Base-by-base conservation (phyloP, 306 rosid genomes). In the Alnus rubra region DNA sequence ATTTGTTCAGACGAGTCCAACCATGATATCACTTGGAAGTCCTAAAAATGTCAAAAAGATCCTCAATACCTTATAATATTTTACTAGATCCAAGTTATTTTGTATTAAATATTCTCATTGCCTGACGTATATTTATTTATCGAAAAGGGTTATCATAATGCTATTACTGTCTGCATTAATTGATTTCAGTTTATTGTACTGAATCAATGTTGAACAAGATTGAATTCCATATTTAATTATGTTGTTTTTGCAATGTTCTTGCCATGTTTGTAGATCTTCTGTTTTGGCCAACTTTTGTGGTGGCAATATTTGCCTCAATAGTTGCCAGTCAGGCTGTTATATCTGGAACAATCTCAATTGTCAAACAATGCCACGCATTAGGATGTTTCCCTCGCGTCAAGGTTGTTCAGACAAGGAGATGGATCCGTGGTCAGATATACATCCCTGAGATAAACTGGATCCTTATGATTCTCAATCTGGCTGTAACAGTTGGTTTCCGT, bases 401-500 rank as follows among this genome's bases (percentile, higher is more conserved):
- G 85, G 86, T 90, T 80, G 92, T 93, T 48, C 89, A 89, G 45
- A 84, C 92, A 60, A 87, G 94, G 87, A 90, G 97, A 84, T 87
- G 95, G 95, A 83, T 93, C 76, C 86, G 56, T 74, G 98, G 98
- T 51, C 98, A 93, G 88, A 79, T 86, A 55, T 91, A 87, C 77
- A 89, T 93, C 81, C 98, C 98, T 15, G 98, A 93, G 89, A 86
- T 93, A 77, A 93, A 91, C 76, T 93, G 98, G 97, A 63, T 85
- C 77, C 92, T 93, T 76, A 73, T 93, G 97, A 71, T 93, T 86
- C 82, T 90, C 86, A 84, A 89, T 89, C 82, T 93, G 79, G 92
- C 78, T 69, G 89, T 90, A 86, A 88, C 88, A 62, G 53, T 90
- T 68, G 87, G 92, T 62, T 85, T 90, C 74, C 91, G 81, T 76